Evolutionary conservation across 148 eudicot species (phyloP).

Genomic region (Dysphania ambrosioides): DNA sequence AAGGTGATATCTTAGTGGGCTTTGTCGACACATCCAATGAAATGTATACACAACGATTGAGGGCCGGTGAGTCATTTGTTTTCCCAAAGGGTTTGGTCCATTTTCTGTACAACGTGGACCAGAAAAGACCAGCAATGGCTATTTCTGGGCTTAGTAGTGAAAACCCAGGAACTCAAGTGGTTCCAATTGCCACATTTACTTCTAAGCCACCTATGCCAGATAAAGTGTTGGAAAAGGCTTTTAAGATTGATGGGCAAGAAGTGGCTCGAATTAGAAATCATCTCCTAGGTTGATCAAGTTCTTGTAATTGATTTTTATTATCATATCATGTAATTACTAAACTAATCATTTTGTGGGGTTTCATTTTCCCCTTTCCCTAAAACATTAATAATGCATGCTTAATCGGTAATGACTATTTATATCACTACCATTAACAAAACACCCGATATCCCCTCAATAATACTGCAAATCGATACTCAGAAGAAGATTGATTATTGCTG

Average conservation of each 20-base stretch:
- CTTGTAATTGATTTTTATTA: background rate
- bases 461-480: too few species aligned
- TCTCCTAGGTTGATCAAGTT: conserved; percentile 46
- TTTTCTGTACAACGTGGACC: conserved; percentile 54
- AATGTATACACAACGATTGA: conserved; percentile 44
- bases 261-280: conserved; percentile 48
- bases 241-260: conserved; percentile 57
- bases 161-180: too few species aligned
- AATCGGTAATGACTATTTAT: too few species aligned
- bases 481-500: too few species aligned
- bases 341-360: background rate
- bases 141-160: conserved; percentile 70
- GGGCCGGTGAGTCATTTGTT: conserved; percentile 71
- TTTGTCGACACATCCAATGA: conserved; percentile 61
- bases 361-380: background rate
- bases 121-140: conserved; percentile 36
- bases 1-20: conserved; percentile 69
- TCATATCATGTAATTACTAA: too few species aligned
- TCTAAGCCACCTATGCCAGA: conserved; percentile 54
- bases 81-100: conserved; percentile 84
- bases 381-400: too few species aligned
- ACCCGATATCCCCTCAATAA: too few species aligned
- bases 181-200: too few species aligned
- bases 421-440: too few species aligned
- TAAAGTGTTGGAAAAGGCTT: conserved; percentile 52